Conservation (phyloP, 306 rosid species). For the Canavalia ensiformis region DNA sequence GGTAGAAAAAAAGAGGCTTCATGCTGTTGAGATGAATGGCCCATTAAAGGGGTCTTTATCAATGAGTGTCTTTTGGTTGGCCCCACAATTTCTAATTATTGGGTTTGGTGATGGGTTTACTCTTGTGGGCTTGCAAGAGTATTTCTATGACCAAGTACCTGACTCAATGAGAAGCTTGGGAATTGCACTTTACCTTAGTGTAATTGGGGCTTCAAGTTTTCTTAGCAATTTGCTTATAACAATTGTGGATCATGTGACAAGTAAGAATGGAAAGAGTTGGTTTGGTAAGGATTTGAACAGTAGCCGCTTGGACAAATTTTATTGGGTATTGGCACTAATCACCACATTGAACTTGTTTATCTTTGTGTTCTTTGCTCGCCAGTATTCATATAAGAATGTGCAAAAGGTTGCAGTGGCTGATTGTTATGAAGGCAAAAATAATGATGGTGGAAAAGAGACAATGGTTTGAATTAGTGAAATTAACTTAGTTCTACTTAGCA, state of each 20-base stretch:
- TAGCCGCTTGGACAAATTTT: constrained; percentile 83
- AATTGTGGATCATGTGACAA: constrained; percentile 62
- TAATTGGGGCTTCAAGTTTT: constrained; percentile 77
- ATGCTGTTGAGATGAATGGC: constrained; percentile 43
- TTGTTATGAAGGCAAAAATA: constrained; percentile 56
- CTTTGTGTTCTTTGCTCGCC: constrained; percentile 73
- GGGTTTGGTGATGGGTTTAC: constrained; percentile 89
- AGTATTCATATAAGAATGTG: constrained; percentile 79
- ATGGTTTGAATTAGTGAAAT: constrained; percentile 50
- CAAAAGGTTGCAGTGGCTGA: constrained; percentile 75
- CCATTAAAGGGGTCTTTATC: constrained; percentile 53
- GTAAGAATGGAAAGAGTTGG: constrained; percentile 68
- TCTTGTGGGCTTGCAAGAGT: constrained; percentile 88
- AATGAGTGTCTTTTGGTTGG: constrained; percentile 90
- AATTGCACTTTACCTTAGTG: constrained; percentile 79
- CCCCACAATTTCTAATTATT: constrained; percentile 76
- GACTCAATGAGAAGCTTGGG: constrained; percentile 95
- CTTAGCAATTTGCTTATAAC: constrained; percentile 69
- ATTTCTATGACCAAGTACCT: constrained; percentile 90
- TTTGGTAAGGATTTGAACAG: constrained; percentile 76
- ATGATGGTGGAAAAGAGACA: constrained; percentile 36
- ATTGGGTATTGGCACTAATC: constrained; percentile 69
- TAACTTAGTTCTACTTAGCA: not conserved
- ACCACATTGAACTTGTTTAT: constrained; percentile 55
- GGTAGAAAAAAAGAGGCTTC: constrained; percentile 70